Base-by-base conservation (phyloP, 2,329 filamentous ascomycete species). In the Cytospora chrysosperma region DNA sequence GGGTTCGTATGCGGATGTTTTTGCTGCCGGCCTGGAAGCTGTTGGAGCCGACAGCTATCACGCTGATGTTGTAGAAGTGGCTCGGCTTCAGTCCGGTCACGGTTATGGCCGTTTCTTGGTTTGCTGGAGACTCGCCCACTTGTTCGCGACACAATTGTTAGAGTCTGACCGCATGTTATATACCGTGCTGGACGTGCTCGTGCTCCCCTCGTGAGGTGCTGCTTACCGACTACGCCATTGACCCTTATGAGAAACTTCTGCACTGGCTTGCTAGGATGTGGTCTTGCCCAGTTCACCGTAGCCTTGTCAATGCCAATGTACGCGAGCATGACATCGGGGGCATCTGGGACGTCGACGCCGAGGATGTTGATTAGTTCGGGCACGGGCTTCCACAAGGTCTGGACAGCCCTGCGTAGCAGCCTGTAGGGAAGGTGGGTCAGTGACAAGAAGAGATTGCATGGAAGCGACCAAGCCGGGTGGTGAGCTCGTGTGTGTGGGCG, bases 1-100 rank as follows among this genome's bases (percentile, higher is more conserved):
- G 88, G 54, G 95, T 98, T 70, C 90, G 86, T 61, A 99, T 81
- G 61, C 95, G 90, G 67, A 98, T 88, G 43, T 96, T 87, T 6
- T 87, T 84, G 74, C 95, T 97, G 43, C 92, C 90, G 0, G 93
- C 92, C 72, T 96, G 92, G 71, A 98, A 98, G 75, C 95, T 96
- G 69, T 93, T 92, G 32, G 89, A 86, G 56, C 94, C 96, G 60
- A 97, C 90, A 47, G 94, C 92, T 69, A 97, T 91, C 60, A 98
- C 92, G 65, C 94, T 89, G 30, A 99, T 88, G 68, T 96, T 96
- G 77, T 98, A 98, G 71, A 93, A 96, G 71, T 91, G 91, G 68
- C 90, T 88, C 0, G 95, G 93, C 70, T 90, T 88, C 9, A 99
- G 82, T 47, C 93, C 92, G 34, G 90, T 93, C 61, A 99, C 93